Conservation (phyloP, 148 eudicot species). For the Rheum nobile region DNA sequence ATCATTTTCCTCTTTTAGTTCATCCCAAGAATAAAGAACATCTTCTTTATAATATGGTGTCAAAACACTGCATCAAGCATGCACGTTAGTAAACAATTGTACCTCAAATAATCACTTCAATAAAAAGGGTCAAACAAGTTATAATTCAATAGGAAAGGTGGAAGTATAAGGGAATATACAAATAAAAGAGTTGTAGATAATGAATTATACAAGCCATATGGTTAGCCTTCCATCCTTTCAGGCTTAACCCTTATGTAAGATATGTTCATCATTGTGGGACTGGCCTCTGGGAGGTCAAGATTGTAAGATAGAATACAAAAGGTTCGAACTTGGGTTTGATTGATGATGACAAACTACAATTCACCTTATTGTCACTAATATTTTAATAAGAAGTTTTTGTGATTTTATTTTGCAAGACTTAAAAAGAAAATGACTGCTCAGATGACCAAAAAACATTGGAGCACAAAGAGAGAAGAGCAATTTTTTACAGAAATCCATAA, state of each 20-base stretch:
- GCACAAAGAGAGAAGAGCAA: not conserved
- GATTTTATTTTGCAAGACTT: not conserved
- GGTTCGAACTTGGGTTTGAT: not conserved
- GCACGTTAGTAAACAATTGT: not conserved
- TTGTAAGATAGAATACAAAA: not conserved
- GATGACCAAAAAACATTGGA: not conserved
- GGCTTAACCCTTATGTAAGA: not conserved
- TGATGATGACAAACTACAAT: not conserved
- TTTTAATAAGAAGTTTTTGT: not conserved
- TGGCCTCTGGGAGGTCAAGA: not conserved
- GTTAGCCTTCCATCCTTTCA: no score
- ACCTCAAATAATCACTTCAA: not conserved
- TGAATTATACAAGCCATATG: no score
- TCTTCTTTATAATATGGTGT: slow-evolving; percentile 94
- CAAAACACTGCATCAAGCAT: slow-evolving; percentile 51
- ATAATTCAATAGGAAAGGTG: not conserved
- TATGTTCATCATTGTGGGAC: not conserved
- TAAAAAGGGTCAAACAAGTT: slow-evolving; percentile 5
- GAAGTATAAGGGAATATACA: not conserved
- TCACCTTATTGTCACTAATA: not conserved
- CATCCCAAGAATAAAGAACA: slow-evolving; percentile 85
- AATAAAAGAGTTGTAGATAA: not conserved
- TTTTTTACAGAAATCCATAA: not conserved
- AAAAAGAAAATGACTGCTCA: no score
- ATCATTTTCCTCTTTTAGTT: slow-evolving; percentile 80